Evolutionary conservation across 192 early-diverging fungal genomes (phyloP).

Genomic region (Linnemannia exigua): DNA sequence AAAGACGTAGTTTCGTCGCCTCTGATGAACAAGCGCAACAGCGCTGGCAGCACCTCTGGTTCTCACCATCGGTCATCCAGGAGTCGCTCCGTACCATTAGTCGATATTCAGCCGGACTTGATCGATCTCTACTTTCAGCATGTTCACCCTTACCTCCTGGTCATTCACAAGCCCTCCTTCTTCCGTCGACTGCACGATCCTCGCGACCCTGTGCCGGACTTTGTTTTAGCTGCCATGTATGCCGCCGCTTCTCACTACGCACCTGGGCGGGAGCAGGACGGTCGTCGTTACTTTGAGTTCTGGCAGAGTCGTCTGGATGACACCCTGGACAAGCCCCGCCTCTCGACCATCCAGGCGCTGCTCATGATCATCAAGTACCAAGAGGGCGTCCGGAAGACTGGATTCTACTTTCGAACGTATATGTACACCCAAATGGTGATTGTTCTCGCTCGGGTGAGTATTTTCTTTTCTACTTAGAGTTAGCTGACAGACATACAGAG

Average conservation of each 20-base stretch:
- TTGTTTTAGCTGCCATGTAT: conserved; percentile 50
- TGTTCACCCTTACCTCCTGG: conserved; percentile 67
- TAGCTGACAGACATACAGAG: background rate
- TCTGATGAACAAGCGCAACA: conserved; percentile 23
- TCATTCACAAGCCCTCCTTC: conserved; percentile 68
- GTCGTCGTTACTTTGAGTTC: conserved; percentile 50
- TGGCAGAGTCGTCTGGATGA: conserved; percentile 61
- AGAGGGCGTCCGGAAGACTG: conserved; percentile 59
- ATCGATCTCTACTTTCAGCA: conserved; percentile 68
- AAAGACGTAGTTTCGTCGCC: background rate
- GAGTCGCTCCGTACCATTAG: conserved; percentile 37
- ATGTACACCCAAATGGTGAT: conserved; percentile 63
- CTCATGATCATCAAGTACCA: conserved; percentile 68
- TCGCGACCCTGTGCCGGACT: conserved; percentile 62
- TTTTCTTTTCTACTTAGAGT: background rate
- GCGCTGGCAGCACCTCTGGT: conserved; percentile 14
- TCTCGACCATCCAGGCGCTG: conserved; percentile 67
- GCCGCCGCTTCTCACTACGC: conserved; percentile 51
- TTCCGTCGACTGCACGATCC: conserved; percentile 59
- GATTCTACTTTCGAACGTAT: conserved; percentile 65
- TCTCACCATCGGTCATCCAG: conserved; percentile 27
- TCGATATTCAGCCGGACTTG: conserved; percentile 53
- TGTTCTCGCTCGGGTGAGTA: conserved; percentile 50
- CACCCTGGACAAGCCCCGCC: conserved; percentile 61
- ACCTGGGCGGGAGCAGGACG: conserved; percentile 46